Evolutionary conservation across 2,329 filamentous ascomycete genomes (phyloP), one percentile per base, ranked within the genome.

Genomic region (Fonsecaea pedrosoi): DNA sequence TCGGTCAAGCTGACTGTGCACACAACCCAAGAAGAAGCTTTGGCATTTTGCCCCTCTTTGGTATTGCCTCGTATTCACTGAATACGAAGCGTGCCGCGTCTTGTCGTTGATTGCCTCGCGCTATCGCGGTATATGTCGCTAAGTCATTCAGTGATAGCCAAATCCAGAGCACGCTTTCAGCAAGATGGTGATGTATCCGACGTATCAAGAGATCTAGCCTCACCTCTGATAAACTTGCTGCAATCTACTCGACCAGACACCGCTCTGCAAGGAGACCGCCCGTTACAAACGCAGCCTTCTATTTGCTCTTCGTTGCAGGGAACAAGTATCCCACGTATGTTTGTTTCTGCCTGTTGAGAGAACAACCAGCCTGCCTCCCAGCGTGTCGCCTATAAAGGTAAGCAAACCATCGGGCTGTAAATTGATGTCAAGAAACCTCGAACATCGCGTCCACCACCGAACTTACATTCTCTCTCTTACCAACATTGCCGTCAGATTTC

Each of bases 51-150:
- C 60, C 60, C 60, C 35, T 62, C 53, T 2, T 40, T 40, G 38
- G 15, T 13, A 25, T 25, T 25, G 25, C 53, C 45, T 62, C 60
- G 60, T 62, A 62, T 62, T 62, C 60, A 45, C 21, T 7, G 53
- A 42, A 62, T 62, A 62, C 60, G 60, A 50, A 62, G 38, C n/a
- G 48, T 34, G 8, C 25, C 25, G 9, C 10, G 12, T 25, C 40
- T 50, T 9, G 18, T 42, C 1, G 12, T 25, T 25, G 45, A 12
- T 4, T 50, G 3, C 18, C 45, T 25, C 45, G 18, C 18, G 45
- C 45, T 25, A 21, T 25, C 8, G 45, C 4, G 15, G 45, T 25
- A 2, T 10, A 50, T 50, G 45, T 21, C 25, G 45, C 45, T 50
- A 50, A 50, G 45, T 50, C 45, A 50, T 50, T 25, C 21, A 50